Evolutionary conservation across 768 basidiomycete species (phyloP).

Genomic region (Termitomyces heimii): DNA sequence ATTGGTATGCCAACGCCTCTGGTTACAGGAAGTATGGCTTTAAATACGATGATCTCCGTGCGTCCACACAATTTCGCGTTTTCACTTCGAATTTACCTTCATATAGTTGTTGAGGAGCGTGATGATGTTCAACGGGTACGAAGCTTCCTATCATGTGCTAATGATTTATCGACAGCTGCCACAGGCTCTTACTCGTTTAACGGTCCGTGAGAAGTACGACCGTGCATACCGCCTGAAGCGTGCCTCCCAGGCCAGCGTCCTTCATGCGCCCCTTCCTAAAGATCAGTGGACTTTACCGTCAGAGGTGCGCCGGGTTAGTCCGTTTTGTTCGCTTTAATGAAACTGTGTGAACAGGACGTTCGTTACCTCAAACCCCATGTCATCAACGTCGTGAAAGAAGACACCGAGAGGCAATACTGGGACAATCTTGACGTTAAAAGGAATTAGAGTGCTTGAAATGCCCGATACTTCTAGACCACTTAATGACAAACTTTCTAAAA

Average conservation of each 20-base stretch:
- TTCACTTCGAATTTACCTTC: constrained; percentile 5
- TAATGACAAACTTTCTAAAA: background rate
- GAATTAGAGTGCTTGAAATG: constrained; percentile 39
- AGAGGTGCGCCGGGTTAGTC: constrained; percentile 49
- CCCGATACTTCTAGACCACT: background rate
- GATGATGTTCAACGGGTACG: constrained; percentile 72
- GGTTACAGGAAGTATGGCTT: constrained; percentile 88
- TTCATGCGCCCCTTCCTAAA: constrained; percentile 77
- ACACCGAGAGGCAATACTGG: constrained; percentile 73
- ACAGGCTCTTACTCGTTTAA: constrained; percentile 82
- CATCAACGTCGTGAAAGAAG: constrained; percentile 64
- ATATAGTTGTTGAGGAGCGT: constrained; percentile 70
- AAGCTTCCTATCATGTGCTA: background rate
- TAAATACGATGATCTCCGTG: constrained; percentile 92
- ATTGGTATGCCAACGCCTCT: constrained; percentile 73
- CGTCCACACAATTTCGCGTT: constrained; percentile 26
- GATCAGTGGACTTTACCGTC: constrained; percentile 71
- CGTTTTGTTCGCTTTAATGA: background rate
- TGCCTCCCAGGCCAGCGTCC: constrained; percentile 72
- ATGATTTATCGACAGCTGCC: constrained; percentile 2
- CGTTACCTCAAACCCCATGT: constrained; percentile 87
- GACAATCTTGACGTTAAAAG: constrained; percentile 70
- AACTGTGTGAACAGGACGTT: constrained; percentile 53
- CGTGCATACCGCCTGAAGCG: constrained; percentile 85
- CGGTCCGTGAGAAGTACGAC: constrained; percentile 78